A percentile compares a stretch with the other conserved stretches of the same genome.
Evolutionary conservation across 169 alveolate species (phyloP).

Genomic region (Theileria sp.): DNA sequence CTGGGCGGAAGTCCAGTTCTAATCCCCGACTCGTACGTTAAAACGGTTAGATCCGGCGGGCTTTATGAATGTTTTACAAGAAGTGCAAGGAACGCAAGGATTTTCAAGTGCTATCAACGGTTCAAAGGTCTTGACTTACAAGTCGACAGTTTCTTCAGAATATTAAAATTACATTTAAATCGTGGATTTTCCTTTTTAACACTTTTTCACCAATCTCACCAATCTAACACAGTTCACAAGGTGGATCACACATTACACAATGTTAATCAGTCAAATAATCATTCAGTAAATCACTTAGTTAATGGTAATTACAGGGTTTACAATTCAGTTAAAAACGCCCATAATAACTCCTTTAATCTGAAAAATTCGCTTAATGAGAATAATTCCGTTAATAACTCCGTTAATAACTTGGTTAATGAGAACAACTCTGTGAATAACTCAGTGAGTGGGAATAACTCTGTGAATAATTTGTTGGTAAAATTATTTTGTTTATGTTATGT

Average conservation of each 20-base stretch:
- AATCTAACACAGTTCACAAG: too few species aligned
- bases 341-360: too few species aligned
- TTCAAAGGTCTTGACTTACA: conserved; percentile 34
- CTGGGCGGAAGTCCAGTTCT: conserved; percentile 31
- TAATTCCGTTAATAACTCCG: too few species aligned
- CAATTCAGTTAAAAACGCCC: too few species aligned
- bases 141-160: conserved; percentile 19
- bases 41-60: background rate
- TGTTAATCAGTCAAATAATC: too few species aligned
- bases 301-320: too few species aligned
- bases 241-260: too few species aligned
- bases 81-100: background rate
- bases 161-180: conserved; percentile 39
- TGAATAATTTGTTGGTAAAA: too few species aligned
- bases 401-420: too few species aligned
- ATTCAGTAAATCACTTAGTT: background rate
- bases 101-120: conserved; percentile 18
- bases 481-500: conserved; percentile 42
- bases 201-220: background rate
- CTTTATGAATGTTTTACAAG: conserved; percentile 8
- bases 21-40: conserved; percentile 3
- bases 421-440: too few species aligned
- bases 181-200: conserved; percentile 46
- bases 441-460: too few species aligned
- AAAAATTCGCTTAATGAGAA: too few species aligned